A percentile compares a stretch with the other conserved stretches of the same genome.
Conservation (phyloP, 148 eudicot species). For the Camellia japonica region DNA sequence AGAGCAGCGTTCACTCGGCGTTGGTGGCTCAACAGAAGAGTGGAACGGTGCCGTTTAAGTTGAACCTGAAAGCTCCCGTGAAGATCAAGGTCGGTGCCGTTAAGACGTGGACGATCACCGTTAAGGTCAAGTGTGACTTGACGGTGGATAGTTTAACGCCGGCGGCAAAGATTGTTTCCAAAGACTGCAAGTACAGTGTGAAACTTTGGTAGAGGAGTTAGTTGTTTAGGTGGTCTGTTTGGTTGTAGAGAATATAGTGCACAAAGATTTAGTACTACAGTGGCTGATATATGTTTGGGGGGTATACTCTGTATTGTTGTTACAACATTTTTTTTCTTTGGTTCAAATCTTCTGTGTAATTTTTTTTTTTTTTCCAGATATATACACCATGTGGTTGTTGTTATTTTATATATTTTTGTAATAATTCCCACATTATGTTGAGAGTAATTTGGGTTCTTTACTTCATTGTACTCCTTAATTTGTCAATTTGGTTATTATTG, state of each 20-base stretch:
- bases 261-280: background rate
- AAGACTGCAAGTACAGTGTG: constrained; percentile 48
- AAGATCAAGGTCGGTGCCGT: constrained; percentile 60
- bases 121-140: constrained; percentile 57
- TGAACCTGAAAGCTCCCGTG: constrained; percentile 52
- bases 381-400: too few species aligned
- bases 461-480: too few species aligned
- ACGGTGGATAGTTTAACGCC: constrained; percentile 44
- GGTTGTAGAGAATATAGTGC: background rate
- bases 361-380: too few species aligned
- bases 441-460: too few species aligned
- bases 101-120: constrained; percentile 62
- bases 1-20: constrained; percentile 33
- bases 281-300: too few species aligned
- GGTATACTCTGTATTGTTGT: too few species aligned
- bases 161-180: constrained; percentile 53
- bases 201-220: constrained; percentile 46
- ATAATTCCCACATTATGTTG: too few species aligned
- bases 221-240: background rate
- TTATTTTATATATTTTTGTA: too few species aligned
- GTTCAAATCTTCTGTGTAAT: too few species aligned
- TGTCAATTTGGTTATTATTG: too few species aligned
- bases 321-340: too few species aligned
- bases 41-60: constrained; percentile 44
- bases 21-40: constrained; percentile 35